Conservation (phyloP, 441 rosid species). For the Gossypium aridum region DNA sequence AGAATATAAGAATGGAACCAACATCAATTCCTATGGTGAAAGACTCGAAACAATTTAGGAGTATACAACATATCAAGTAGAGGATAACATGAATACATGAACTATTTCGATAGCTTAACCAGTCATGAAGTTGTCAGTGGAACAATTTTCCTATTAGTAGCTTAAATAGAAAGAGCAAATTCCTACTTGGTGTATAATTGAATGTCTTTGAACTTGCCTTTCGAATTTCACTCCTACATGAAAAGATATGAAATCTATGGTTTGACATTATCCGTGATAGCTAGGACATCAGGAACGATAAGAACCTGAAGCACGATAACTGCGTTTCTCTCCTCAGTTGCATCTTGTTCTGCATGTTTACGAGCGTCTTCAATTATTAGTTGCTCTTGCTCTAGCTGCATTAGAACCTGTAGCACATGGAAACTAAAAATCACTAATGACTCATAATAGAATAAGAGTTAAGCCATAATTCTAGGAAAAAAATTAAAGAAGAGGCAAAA, state of each 20-base stretch:
- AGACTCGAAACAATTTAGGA: background rate
- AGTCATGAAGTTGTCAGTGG: background rate
- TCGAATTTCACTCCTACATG: background rate
- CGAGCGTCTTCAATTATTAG: slow-evolving; percentile 62
- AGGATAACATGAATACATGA: too few species aligned
- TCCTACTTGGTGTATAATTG: background rate
- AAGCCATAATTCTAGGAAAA: background rate
- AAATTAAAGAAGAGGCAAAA: background rate
- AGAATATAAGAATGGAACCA: background rate
- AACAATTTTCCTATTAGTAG: background rate
- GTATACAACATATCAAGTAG: background rate
- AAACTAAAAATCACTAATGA: slow-evolving; percentile 7
- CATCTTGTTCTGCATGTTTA: slow-evolving; percentile 49
- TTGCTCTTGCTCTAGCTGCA: slow-evolving; percentile 63
- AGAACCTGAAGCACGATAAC: slow-evolving; percentile 51
- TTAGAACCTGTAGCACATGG: slow-evolving; percentile 33
- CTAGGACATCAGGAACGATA: background rate
- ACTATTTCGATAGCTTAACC: background rate
- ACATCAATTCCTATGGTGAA: background rate
- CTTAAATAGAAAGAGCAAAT: background rate
- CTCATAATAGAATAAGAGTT: slow-evolving; percentile 3
- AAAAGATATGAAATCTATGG: background rate
- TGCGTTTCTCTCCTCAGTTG: slow-evolving; percentile 42
- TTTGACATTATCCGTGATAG: background rate
- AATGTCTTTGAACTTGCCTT: background rate